Conservation (phyloP, 768 basidiomycete genomes). For the Termitomyces sp. region DNA sequence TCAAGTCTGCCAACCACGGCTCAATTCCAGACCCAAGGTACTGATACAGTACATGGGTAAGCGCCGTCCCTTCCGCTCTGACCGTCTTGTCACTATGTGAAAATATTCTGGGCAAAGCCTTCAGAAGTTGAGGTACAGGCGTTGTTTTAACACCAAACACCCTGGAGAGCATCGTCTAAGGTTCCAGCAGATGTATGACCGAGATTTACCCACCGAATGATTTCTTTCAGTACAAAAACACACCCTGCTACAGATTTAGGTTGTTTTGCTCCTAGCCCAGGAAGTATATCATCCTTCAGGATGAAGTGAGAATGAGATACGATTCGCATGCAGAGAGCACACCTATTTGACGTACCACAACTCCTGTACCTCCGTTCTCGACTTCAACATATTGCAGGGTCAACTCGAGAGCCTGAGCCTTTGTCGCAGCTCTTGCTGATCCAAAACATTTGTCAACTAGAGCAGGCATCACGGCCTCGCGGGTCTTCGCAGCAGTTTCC, state of each 20-base stretch:
- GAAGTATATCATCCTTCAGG: constrained; percentile 67
- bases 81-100: constrained; percentile 94
- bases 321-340: constrained; percentile 13
- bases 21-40: constrained; percentile 83
- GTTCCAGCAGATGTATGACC: neutral
- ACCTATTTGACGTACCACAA: constrained; percentile 65
- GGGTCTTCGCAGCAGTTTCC: constrained; percentile 77
- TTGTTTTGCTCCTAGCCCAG: constrained; percentile 86
- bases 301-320: constrained; percentile 22
- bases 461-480: constrained; percentile 79
- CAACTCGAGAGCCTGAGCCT: constrained; percentile 80
- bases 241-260: constrained; percentile 88
- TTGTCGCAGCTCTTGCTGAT: constrained; percentile 86
- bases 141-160: constrained; percentile 74
- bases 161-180: constrained; percentile 32
- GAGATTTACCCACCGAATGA: constrained; percentile 59
- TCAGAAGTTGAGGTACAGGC: constrained; percentile 76
- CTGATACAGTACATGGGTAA: constrained; percentile 76
- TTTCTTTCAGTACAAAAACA: constrained; percentile 74
- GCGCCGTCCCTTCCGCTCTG: constrained; percentile 80
- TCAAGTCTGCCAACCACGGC: constrained; percentile 82
- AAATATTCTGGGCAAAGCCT: constrained; percentile 88
- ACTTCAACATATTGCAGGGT: constrained; percentile 89
- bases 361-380: constrained; percentile 82
- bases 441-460: constrained; percentile 96